Evolutionary conservation across 2,329 filamentous ascomycete species (phyloP), one percentile per base, ranked within the genome.

Genomic region (Cadophora luteo-olivacea): DNA sequence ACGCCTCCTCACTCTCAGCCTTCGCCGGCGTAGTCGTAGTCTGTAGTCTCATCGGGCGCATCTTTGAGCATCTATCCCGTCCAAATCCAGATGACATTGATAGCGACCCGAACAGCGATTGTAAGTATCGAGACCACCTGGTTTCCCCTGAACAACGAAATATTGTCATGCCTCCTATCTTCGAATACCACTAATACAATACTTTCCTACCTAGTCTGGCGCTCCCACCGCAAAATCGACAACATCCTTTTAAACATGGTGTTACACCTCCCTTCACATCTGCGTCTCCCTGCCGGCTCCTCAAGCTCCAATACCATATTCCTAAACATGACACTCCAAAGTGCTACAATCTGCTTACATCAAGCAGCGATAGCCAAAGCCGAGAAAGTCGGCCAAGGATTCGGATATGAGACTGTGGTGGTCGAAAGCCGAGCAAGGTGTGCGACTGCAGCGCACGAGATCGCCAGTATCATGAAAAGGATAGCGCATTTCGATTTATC

Each of bases 241-340:
- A 93, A 93, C 75, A 92, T 96, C 67, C 84, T 97, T 1, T 87
- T 97, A 65, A 94, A 94, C 77, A 96, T 92, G 0, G 90, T 92
- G 0, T 85, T 97, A n/a, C 90, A 90, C 36, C 83, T 97, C 7
- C 94, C 95, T 0, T 84, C 87, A 52, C 85, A 91, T 71, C 84
- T 97, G 41, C 92, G 94, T 72, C 83, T 97, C 74, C 86, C 93
- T 4, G 29, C 54, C 8, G 61, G 66, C 16, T 45, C 61, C 4
- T 52, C 51, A 9, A 64, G 11, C 24, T 33, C 66, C 24, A 97
- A 97, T 71, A 88, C 94, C 61, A 88, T 97, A 6, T 97, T 97
- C 78, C 88, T 92, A 69, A 97, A 97, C 75, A 97, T 97, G 92
- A 92, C 91, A 77, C 92, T 97, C 33, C 94, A 97, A 78, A 97